Base-by-base conservation (phyloP, 2,329 filamentous ascomycete species). In the Penicillium sclerotiorum region DNA sequence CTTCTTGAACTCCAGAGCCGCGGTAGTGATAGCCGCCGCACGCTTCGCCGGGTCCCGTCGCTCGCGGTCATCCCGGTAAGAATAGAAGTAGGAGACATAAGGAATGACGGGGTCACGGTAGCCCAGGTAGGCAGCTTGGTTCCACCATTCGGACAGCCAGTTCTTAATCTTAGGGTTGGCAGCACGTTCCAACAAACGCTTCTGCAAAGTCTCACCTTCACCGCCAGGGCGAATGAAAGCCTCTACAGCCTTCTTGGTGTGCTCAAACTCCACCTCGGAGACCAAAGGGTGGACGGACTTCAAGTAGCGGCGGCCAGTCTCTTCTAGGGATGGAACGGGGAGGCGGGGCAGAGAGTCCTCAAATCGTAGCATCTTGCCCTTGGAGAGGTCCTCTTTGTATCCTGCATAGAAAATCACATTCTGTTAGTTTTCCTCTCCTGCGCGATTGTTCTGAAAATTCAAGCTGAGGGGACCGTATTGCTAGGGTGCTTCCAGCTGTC, bases 21-120 rank as follows among this genome's bases (percentile, higher is more conserved):
- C 87, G 1, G 89, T 90, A 1, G 89, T 86, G 59, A 99, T 88
- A 57, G 93, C 92, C 4, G 94, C 94, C 3, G 94, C 94, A 57
- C 94, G 89, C 81, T 95, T 95, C 56, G 88, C 87, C 0, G 94
- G 94, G 72, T 96, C 85, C 56, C 91, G 86, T 59, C 93, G 85
- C 68, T 86, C 83, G 61, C 90, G 86, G 74, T 99, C 95, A 73
- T 99, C 94, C 60, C 90, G 85, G 78, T 97, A 93, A 47, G 92
- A 96, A 79, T 99, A 99, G 78, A 99, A 99, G 82, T 99, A 99
- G 74, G 90, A 96, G 66, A 99, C 94, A 70, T 97, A 99, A 54
- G 94, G 94, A 15, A 97, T 89, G 39, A 99, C 90, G 9, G 94
- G 94, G 71, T 97, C 94, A 59, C 93, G 88, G 78, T 97, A 97